phyloP scores from a whole-genome alignment of 495 filamentous ascomycete genomes.

The Talaromyces liani region DNA sequence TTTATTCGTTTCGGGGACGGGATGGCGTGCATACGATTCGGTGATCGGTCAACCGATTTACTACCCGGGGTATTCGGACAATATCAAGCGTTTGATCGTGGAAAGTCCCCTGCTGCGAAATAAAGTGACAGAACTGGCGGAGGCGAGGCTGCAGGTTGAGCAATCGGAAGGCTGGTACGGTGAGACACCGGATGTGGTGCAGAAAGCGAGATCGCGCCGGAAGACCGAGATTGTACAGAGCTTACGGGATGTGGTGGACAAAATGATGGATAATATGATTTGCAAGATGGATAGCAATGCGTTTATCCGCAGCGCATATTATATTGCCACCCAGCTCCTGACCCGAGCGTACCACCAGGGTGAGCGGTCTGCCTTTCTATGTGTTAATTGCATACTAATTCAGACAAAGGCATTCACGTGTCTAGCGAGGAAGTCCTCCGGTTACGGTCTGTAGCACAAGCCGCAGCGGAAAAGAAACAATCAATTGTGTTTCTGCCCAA shows the following conservation, averaged over 20 bases:
- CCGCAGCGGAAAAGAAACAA: conserved; percentile 79
- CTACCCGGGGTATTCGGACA: conserved; percentile 84
- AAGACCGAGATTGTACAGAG: conserved; percentile 57
- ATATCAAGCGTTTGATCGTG: conserved; percentile 73
- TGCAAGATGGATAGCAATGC: conserved; percentile 96
- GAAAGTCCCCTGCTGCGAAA: conserved; percentile 63
- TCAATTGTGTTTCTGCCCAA: conserved; percentile 94
- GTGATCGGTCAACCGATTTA: conserved; percentile 88
- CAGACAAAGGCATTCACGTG: conserved; percentile 65
- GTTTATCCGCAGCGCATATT: conserved; percentile 90
- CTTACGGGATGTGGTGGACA: conserved; percentile 68
- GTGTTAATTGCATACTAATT: conserved; percentile 5
- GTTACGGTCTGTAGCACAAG: conserved; percentile 69
- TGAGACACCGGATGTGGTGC: conserved; percentile 30
- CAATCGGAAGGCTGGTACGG: conserved; percentile 64
- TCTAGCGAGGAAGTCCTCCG: conserved; percentile 87
- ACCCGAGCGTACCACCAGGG: conserved; percentile 94
- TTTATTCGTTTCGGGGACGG: conserved; percentile 79
- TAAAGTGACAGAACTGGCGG: conserved; percentile 71
- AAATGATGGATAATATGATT: conserved; percentile 89
- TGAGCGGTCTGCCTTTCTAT: conserved; percentile 15
- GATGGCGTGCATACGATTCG: conserved; percentile 90
- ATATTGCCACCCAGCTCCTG: conserved; percentile 76
- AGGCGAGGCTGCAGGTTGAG: conserved; percentile 63
- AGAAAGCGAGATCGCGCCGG: conserved; percentile 45